A percentile compares a stretch with the other conserved stretches of the same genome.
Evolutionary conservation across 257 asterid species (phyloP).

Genomic region (Solanum piurae): DNA sequence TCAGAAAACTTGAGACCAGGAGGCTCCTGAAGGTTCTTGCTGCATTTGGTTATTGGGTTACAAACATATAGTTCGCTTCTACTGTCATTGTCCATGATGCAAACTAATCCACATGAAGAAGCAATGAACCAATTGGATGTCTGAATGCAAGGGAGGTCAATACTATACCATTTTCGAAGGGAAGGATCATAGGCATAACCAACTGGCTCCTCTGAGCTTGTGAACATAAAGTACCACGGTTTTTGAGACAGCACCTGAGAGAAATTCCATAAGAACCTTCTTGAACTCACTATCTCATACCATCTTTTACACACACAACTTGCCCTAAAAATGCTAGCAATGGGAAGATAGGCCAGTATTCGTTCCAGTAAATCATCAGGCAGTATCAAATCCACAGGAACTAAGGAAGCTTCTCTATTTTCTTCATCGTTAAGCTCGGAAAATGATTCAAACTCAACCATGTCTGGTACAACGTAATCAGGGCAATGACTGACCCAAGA

Average conservation of each 20-base stretch:
- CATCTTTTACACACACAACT: slow-evolving; percentile 81
- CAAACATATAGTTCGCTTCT: slow-evolving; percentile 60
- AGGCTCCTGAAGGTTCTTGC: slow-evolving; percentile 44
- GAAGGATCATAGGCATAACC: slow-evolving; percentile 82
- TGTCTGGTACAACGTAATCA: slow-evolving; percentile 13
- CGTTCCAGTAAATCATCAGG: slow-evolving; percentile 91
- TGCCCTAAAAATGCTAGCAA: slow-evolving; percentile 71
- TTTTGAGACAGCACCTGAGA: slow-evolving; percentile 40
- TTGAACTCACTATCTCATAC: slow-evolving; percentile 65
- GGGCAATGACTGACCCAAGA: slow-evolving; percentile 78
- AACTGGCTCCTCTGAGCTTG: slow-evolving; percentile 72
- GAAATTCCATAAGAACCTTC: slow-evolving; percentile 57
- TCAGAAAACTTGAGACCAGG: slow-evolving; percentile 61
- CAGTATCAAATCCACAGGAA: slow-evolving; percentile 53
- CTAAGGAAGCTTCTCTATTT: slow-evolving; percentile 26
- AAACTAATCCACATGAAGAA: slow-evolving; percentile 72
- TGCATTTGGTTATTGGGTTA: slow-evolving; percentile 60
- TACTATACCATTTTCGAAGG: slow-evolving; percentile 62
- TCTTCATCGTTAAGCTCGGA: slow-evolving; percentile 42
- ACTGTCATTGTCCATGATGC: slow-evolving; percentile 84
- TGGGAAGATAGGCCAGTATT: slow-evolving; percentile 63
- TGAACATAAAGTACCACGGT: slow-evolving; percentile 99
- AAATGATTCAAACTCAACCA: slow-evolving; percentile 26
- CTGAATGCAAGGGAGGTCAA: slow-evolving; percentile 74
- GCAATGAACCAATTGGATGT: slow-evolving; percentile 70